Percentiles rank a stretch among this genome's conserved stretches.
These are phyloP conservation scores for Neospora caninum DNA, from an alignment of 169 alveolate genomes.

Conservation along the genomic window DNA sequence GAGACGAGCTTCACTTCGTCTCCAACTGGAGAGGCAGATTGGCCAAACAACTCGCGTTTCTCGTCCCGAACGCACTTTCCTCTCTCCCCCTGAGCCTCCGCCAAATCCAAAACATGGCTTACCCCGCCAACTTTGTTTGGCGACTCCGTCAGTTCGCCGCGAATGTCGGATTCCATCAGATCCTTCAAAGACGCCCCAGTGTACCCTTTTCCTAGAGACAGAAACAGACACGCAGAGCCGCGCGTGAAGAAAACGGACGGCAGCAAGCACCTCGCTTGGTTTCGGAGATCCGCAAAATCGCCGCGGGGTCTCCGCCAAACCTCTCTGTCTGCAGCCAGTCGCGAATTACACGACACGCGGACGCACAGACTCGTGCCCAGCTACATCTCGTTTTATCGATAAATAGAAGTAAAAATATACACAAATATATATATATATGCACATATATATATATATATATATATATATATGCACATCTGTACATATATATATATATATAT, in stretches of 20 bases:
- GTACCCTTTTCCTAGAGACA: constrained; percentile 61
- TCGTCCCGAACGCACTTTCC: neutral
- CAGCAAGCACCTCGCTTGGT: no score
- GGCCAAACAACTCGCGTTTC: neutral
- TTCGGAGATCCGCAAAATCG: no score
- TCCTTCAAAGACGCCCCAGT: constrained; percentile 38
- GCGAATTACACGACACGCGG: no score
- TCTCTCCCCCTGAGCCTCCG: neutral
- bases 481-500: no score
- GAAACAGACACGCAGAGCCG: neutral
- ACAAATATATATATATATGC: no score
- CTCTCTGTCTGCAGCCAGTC: no score
- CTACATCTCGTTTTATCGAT: no score
- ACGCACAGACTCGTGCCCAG: no score
- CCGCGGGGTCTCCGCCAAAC: no score
- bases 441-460: no score
- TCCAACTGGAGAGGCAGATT: neutral
- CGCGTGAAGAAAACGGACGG: neutral
- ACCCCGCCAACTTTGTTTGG: constrained; percentile 27
- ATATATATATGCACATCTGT: no score
- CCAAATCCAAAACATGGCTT: neutral
- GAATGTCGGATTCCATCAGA: constrained; percentile 56
- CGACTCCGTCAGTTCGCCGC: constrained; percentile 66
- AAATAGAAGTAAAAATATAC: neutral
- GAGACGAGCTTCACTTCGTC: neutral